Conservation (phyloP, 1,139 yeast genomes). For the Debaryomyces sp. region DNA sequence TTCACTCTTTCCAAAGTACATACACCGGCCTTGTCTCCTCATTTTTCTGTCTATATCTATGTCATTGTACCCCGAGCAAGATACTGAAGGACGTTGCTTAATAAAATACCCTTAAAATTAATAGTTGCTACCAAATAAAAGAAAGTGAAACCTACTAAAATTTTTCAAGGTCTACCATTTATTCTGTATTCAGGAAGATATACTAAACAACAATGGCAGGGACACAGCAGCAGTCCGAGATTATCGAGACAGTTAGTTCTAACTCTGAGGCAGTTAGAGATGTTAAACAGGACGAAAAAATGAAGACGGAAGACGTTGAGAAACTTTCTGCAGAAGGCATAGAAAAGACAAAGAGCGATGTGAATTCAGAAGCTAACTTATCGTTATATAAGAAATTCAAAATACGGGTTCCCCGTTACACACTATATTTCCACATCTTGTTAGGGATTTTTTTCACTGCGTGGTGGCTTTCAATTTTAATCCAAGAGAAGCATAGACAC, state of each 20-base stretch:
- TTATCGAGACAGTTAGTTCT: background rate
- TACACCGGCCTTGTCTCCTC: background rate
- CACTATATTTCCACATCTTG: slow-evolving; percentile 31
- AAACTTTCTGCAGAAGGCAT: background rate
- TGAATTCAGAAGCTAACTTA: slow-evolving; percentile 2
- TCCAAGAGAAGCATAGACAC: slow-evolving; percentile 54
- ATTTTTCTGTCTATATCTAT: background rate
- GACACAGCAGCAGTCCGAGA: background rate
- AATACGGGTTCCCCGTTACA: slow-evolving; percentile 24
- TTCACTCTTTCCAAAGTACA: background rate
- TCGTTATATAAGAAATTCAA: slow-evolving; percentile 17
- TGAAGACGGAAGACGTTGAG: background rate
- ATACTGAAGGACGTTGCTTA: too few species aligned
- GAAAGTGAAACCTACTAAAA: background rate
- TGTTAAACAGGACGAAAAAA: background rate
- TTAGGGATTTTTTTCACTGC: slow-evolving; percentile 57
- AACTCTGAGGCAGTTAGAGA: background rate
- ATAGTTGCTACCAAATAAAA: background rate
- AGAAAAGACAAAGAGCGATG: background rate
- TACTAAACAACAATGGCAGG: background rate
- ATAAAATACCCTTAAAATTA: background rate
- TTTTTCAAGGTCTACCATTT: background rate
- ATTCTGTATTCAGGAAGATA: background rate
- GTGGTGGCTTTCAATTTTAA: slow-evolving; percentile 67
- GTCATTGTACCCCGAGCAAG: background rate